Percentiles rank a stretch among this genome's conserved stretches.
phyloP scores from a whole-genome alignment of 2,329 filamentous ascomycete genomes.

The Botrytis sinoallii region DNA sequence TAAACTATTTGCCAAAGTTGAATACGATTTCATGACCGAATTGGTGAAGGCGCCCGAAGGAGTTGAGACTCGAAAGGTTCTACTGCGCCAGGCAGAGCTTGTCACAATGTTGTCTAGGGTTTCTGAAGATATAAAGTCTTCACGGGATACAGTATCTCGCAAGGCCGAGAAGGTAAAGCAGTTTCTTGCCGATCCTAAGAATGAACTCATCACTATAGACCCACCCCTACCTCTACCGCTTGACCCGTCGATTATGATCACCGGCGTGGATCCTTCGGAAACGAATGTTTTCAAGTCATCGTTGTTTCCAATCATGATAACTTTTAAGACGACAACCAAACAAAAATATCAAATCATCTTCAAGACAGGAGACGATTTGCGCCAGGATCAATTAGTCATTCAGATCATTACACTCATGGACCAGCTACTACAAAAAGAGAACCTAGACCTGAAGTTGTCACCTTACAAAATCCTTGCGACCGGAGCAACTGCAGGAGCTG shows the following conservation, averaged over 20 bases:
- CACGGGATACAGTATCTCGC: constrained; percentile 65
- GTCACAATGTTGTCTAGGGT: constrained; percentile 84
- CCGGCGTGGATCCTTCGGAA: constrained; percentile 78
- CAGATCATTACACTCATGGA: constrained; percentile 99
- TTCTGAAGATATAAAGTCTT: constrained; percentile 80
- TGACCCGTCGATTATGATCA: constrained; percentile 77
- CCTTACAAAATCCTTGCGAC: constrained; percentile 97
- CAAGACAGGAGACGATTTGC: constrained; percentile 93
- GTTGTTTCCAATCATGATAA: constrained; percentile 83
- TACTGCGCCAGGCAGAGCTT: constrained; percentile 85
- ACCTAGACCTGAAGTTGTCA: constrained; percentile 89
- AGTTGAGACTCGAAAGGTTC: constrained; percentile 66
- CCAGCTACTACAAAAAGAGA: constrained; percentile 89
- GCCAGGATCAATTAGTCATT: constrained; percentile 95
- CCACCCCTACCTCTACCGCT: constrained; percentile 84
- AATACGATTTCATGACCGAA: constrained; percentile 93
- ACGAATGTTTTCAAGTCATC: constrained; percentile 95
- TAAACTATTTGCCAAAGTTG: constrained; percentile 86
- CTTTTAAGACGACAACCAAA: constrained; percentile 77
- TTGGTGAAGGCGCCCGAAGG: constrained; percentile 71
- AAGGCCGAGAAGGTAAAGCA: constrained; percentile 85
- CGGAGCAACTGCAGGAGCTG: constrained; percentile 81
- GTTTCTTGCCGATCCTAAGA: constrained; percentile 82
- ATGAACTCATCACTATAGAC: constrained; percentile 79
- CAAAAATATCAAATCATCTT: constrained; percentile 89